Evolutionary conservation across 108 stramenopile species (phyloP).

Genomic region (Hondaea fermentalgiana): DNA sequence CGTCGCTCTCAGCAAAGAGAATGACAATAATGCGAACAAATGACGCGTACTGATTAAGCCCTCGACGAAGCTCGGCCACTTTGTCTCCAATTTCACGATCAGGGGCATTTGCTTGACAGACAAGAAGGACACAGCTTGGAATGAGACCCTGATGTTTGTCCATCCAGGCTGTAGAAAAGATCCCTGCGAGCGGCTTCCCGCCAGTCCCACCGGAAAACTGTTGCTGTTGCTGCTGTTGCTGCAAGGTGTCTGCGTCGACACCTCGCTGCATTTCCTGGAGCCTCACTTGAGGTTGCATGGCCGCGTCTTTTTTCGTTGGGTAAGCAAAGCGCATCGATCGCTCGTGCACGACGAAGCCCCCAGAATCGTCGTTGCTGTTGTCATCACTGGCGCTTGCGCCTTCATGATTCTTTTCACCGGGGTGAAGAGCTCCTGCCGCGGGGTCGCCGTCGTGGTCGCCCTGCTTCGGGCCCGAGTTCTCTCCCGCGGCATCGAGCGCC

Average conservation of each 20-base stretch:
- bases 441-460: no score
- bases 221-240: no score
- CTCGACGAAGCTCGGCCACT: background rate
- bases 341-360: background rate
- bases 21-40: background rate
- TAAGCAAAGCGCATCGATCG: background rate
- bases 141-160: background rate
- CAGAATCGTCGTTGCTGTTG: no score
- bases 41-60: background rate
- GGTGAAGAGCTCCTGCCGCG: no score
- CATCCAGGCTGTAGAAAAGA: background rate
- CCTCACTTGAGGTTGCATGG: background rate
- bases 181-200: background rate
- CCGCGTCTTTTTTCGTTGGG: background rate
- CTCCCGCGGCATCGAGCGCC: no score
- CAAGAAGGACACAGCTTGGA: background rate
- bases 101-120: background rate
- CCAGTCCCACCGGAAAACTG: background rate
- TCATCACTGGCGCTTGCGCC: no score
- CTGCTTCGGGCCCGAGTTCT: no score
- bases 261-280: background rate
- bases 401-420: no score
- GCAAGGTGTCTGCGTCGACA: background rate
- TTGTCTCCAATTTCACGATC: background rate
- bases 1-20: background rate